Evolutionary conservation across 371 early-diverging fungal species (phyloP), one percentile per base, ranked within the genome.

Genomic region (Phascolomyces articulosus): DNA sequence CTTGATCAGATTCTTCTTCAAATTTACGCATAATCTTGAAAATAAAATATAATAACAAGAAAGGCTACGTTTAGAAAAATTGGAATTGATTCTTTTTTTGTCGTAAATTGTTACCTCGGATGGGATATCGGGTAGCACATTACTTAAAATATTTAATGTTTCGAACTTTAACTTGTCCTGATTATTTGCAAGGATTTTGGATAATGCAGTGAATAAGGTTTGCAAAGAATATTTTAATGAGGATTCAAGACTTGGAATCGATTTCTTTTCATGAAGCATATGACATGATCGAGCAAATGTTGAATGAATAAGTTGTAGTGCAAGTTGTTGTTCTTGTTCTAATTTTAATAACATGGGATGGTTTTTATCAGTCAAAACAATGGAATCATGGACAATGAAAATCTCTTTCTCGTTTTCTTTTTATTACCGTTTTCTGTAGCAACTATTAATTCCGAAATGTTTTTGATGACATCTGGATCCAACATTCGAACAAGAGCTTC

Each of bases 381-480:
- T 38, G 6, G 38, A 38, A 38, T n/a, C n/a, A n/a, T n/a, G n/a
- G n/a, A n/a, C n/a, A n/a, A n/a, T n/a, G n/a, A n/a, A n/a, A n/a
- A n/a, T n/a, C n/a, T n/a, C n/a, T n/a, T n/a, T n/a, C n/a, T n/a
- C n/a, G n/a, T n/a, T n/a, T 2, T 34, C 0, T 1, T 34, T 34
- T 34, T 34, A 34, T 34, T 60, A 63, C 53, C 41, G n/a, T 61
- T 51, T 15, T 38, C 40, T n/a, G 68, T 63, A 28, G 34, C 68
- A n/a, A 55, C 63, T 18, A 73, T 21, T 0, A 75, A 65, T 24
- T 69, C 65, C 27, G 72, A 69, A 0, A 77, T 55, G 48, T 77
- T 77, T 31, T 75, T 74, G 2, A 77, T 29, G 4, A 76, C 79
- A 55, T 78, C 75, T 10, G 74, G 74, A 64, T 77, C 81, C 47